Base-by-base conservation (phyloP, 768 basidiomycete genomes). In the Auricularia sp. region DNA sequence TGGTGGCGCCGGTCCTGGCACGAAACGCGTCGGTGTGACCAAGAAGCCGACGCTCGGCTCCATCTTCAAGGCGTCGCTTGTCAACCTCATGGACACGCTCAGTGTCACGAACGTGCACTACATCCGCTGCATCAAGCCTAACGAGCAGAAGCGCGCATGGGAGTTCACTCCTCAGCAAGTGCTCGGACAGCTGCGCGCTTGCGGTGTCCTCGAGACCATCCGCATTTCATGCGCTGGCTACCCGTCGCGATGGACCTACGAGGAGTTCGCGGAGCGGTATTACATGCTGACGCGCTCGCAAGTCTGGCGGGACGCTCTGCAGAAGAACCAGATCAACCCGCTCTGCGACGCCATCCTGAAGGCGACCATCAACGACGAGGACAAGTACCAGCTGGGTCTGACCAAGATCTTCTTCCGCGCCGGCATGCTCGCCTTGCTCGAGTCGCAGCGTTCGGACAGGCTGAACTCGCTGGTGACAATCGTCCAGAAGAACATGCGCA, bases 331-430 rank as follows among this genome's bases (percentile, higher is more conserved):
- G 69, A 83, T 96, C 64, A 85, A 83, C 68, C 79, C 79, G 16
- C 85, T 99, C 16, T 98, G 95, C 74, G 83, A 86, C 4, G 80
- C 85, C 42, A 95, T 99, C 70, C 81, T 98, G 35, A 83, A 88
- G 65, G 85, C 81, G 71, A 94, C 93, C 0, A 91, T 98, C 73
- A 88, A 88, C 44, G 97, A 98, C 68, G 83, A 88, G 6, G 95
- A 98, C 81, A 98, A 96, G 80, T 97, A 94, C 76, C 97, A 99
- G 77, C 87, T 88, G 71, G 97, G 97, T 70, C 82, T 94, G 35
- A 98, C 92, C 34, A 99, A 99, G 78, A 98, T 99, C 69, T 99
- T 99, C 80, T 98, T 99, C 83, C 86, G 97, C 66, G 95, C 97
- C 13, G 97, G 97, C 68, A 98, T 98, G 94, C 88, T 99, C 64